Evolutionary conservation across 2,329 filamentous ascomycete genomes (phyloP).

Genomic region (Fusarium sp.): DNA sequence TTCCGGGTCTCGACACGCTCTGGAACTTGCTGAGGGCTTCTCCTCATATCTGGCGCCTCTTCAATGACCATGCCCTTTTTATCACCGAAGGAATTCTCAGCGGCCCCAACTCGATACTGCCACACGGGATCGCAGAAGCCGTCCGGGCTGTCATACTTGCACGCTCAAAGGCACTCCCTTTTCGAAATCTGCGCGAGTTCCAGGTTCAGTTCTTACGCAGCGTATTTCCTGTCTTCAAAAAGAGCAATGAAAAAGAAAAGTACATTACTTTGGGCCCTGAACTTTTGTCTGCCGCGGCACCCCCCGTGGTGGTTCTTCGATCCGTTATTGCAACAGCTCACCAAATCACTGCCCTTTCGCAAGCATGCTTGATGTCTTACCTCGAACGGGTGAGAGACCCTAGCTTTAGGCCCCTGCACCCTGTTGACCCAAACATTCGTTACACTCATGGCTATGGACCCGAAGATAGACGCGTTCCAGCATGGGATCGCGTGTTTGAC

Average conservation of each 20-base stretch:
- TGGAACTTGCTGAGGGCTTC: constrained; percentile 35
- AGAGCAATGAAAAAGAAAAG: neutral
- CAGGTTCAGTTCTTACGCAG: constrained; percentile 1
- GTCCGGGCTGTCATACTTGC: constrained; percentile 23
- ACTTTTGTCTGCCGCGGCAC: neutral
- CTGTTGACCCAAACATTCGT: constrained; percentile 3
- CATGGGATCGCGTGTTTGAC: constrained; percentile 26
- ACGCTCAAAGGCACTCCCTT: constrained; percentile 24
- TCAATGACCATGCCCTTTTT: constrained; percentile 10
- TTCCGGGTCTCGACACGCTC: constrained; percentile 31
- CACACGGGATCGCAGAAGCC: constrained; percentile 7
- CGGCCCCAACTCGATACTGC: constrained; percentile 19
- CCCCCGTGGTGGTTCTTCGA: constrained; percentile 18
- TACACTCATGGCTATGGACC: constrained; percentile 11
- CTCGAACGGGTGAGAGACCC: constrained; percentile 30
- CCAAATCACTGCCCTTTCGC: constrained; percentile 38
- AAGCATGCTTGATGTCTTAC: constrained; percentile 38
- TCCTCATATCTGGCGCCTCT: constrained; percentile 27
- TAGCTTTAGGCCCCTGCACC: constrained; percentile 30
- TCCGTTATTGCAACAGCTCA: constrained; percentile 37
- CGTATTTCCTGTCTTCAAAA: neutral
- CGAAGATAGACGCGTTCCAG: neutral
- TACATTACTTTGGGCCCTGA: constrained; percentile 6
- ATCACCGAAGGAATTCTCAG: constrained; percentile 26
- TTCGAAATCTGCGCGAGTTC: constrained; percentile 16